These are phyloP conservation scores for Gossypium longicalyx DNA, from an alignment of 345 rosid genomes.

Conservation along the genomic window DNA sequence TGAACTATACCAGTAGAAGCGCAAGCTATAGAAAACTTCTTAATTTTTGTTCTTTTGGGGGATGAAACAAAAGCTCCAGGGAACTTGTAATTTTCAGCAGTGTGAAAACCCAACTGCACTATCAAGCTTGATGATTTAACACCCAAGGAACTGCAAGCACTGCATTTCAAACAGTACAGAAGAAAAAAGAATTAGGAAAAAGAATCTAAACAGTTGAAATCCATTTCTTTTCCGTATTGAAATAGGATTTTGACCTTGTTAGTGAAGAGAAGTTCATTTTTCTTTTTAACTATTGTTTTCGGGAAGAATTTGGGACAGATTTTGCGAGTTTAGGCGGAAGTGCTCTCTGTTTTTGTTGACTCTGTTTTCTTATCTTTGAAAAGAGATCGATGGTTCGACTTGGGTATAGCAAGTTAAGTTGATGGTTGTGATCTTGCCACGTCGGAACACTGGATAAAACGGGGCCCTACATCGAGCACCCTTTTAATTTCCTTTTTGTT, in stretches of 20 bases:
- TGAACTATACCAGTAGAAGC: slow-evolving; percentile 32
- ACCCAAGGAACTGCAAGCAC: slow-evolving; percentile 16
- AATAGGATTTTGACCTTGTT: slow-evolving; percentile 22
- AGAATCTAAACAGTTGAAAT: background rate
- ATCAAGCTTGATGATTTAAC: slow-evolving; percentile 33
- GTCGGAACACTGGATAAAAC: background rate
- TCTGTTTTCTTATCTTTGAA: slow-evolving; percentile 5
- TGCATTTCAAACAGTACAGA: background rate
- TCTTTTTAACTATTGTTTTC: background rate
- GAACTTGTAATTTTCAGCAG: slow-evolving; percentile 19
- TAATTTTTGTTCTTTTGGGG: slow-evolving; percentile 18
- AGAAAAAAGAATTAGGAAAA: background rate
- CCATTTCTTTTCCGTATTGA: background rate
- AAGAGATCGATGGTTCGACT: background rate
- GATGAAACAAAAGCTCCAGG: slow-evolving; percentile 33
- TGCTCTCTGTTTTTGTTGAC: background rate
- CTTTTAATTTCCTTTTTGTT: no score
- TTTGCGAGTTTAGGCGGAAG: background rate
- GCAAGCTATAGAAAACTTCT: slow-evolving; percentile 36
- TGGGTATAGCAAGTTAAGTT: background rate
- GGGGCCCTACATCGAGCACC: background rate
- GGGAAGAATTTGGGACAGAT: background rate
- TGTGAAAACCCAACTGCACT: slow-evolving; percentile 36
- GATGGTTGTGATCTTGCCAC: slow-evolving; percentile 2
- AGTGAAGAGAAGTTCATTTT: slow-evolving; percentile 29